Percentiles rank a stretch among this genome's conserved stretches.
phyloP scores from a whole-genome alignment of 805 yeast species.

The Priceomyces haplophilus region DNA sequence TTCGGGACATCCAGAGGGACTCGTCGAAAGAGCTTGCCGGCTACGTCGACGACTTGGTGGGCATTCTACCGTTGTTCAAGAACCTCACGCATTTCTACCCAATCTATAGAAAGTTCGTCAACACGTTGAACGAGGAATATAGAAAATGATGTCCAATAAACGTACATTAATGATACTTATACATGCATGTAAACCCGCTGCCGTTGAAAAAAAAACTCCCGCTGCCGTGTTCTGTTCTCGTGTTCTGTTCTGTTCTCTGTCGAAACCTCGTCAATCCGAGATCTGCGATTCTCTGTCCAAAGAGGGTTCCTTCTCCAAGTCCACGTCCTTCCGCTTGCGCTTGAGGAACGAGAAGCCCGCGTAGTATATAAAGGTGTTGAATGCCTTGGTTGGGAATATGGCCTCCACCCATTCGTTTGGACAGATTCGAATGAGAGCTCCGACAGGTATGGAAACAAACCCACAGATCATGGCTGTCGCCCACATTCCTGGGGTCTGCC shows the following conservation, averaged over 20 bases:
- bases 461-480: constrained; percentile 83
- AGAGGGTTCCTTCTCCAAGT: constrained; percentile 5
- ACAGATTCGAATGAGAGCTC: constrained; percentile 67
- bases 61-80: constrained; percentile 51
- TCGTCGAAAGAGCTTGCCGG: constrained; percentile 32
- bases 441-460: constrained; percentile 74
- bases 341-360: constrained; percentile 36
- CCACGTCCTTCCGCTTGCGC: constrained; percentile 20
- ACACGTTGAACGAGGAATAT: constrained; percentile 9
- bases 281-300: neutral
- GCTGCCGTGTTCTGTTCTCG: too few species aligned
- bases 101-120: constrained; percentile 47
- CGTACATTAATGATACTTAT: neutral
- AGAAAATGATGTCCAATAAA: neutral
- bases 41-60: constrained; percentile 47
- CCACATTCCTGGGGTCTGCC: constrained; percentile 88
- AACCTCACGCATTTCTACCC: constrained; percentile 50
- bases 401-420: constrained; percentile 76
- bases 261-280: too few species aligned
- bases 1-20: constrained; percentile 40
- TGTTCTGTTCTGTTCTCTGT: too few species aligned
- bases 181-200: neutral
- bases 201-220: neutral
- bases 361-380: constrained; percentile 36
- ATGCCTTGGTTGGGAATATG: constrained; percentile 61